A percentile compares a stretch with the other conserved stretches of the same genome.
phyloP scores from a whole-genome alignment of 768 basidiomycete species.

The Serendipita sp. region DNA sequence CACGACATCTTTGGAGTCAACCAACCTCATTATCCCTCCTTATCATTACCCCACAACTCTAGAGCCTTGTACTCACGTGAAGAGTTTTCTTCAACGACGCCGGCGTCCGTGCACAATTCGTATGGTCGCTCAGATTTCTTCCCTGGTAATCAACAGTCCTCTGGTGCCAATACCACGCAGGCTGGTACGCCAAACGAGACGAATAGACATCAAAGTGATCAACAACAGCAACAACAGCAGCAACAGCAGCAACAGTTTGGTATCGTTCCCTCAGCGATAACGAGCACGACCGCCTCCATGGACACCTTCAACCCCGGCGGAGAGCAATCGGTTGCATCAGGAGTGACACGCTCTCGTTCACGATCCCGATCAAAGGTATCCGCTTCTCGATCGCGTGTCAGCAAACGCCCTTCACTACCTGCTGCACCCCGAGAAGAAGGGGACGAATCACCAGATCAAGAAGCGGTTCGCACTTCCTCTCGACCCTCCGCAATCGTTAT shows the following conservation, averaged over 20 bases:
- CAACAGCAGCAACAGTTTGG: background rate
- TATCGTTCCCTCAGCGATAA: background rate
- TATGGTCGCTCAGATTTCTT: background rate
- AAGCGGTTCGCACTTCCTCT: slow-evolving; percentile 8
- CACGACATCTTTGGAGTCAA: slow-evolving; percentile 5
- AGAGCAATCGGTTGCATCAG: background rate
- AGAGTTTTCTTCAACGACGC: background rate
- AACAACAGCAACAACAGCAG: background rate
- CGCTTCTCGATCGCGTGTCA: background rate
- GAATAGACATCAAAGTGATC: background rate
- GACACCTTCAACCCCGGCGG: background rate
- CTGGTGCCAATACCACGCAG: background rate
- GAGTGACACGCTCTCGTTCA: background rate
- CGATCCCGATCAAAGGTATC: background rate
- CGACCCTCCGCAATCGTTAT: slow-evolving; percentile 14
- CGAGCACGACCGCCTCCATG: background rate
- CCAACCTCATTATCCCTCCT: background rate
- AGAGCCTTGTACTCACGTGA: background rate
- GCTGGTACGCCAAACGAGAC: background rate
- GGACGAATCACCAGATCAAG: background rate
- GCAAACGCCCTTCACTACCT: background rate
- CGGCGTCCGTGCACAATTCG: background rate
- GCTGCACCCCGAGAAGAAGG: background rate
- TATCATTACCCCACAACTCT: background rate
- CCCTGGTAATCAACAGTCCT: background rate